Conservation (phyloP, 2,329 filamentous ascomycete genomes). For the Colletotrichum nymphaeae region DNA sequence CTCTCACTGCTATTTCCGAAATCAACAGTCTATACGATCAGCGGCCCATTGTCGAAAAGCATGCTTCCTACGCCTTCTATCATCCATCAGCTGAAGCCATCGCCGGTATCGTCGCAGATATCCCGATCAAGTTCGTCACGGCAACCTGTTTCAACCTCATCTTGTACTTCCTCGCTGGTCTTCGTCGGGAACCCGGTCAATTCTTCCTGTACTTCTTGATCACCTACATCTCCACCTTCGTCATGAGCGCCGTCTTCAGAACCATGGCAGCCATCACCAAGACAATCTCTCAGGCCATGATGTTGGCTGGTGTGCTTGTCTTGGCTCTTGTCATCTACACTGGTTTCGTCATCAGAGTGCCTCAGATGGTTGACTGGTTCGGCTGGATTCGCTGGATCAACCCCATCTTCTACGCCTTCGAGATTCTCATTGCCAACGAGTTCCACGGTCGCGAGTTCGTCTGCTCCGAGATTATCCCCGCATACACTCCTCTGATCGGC, state of each 20-base stretch:
- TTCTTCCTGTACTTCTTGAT: conserved; percentile 85
- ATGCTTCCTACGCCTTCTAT: conserved; percentile 61
- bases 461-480: conserved; percentile 64
- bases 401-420: conserved; percentile 80
- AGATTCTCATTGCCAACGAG: conserved; percentile 79
- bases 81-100: conserved; percentile 65
- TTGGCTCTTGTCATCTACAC: conserved; percentile 71
- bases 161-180: conserved; percentile 67
- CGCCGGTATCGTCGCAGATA: conserved; percentile 64
- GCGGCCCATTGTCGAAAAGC: conserved; percentile 61
- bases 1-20: conserved; percentile 67
- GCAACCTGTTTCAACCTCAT: conserved; percentile 64
- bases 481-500: conserved; percentile 55
- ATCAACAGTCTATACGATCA: conserved; percentile 58
- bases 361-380: conserved; percentile 78
- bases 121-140: conserved; percentile 67
- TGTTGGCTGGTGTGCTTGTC: conserved; percentile 64
- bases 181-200: conserved; percentile 67
- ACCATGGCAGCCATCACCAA: conserved; percentile 78
- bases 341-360: conserved; percentile 63
- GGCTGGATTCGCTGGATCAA: conserved; percentile 82
- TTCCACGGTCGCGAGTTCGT: conserved; percentile 68
- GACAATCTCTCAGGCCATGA: conserved; percentile 70
- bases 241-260: conserved; percentile 82
- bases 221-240: conserved; percentile 74